Conservation (phyloP, 176 grass and related monocot genomes). For the Eremochloa ophiuroides region DNA sequence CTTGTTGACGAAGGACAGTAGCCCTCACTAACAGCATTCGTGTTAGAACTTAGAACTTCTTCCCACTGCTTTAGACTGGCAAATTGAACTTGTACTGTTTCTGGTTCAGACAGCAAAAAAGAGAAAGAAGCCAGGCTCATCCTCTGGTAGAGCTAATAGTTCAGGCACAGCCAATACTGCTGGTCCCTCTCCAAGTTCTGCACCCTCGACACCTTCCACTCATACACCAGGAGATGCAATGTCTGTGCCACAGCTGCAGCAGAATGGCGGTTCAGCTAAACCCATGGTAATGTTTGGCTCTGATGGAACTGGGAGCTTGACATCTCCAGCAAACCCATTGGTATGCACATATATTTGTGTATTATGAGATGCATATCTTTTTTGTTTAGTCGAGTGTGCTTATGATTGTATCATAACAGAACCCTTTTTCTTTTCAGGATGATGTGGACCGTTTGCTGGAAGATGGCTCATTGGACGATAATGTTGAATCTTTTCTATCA, state of each 20-base stretch:
- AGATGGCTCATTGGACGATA: slow-evolving; percentile 93
- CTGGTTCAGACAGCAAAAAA: slow-evolving; percentile 54
- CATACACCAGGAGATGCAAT: slow-evolving; percentile 93
- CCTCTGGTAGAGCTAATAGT: slow-evolving; percentile 81
- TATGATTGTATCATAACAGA: neutral
- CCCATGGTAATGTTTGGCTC: slow-evolving; percentile 67
- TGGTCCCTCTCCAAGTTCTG: slow-evolving; percentile 95
- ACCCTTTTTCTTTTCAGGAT: slow-evolving; percentile 59
- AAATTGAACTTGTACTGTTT: slow-evolving; percentile 22
- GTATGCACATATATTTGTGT: slow-evolving; percentile 29
- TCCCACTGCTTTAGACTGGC: slow-evolving; percentile 5
- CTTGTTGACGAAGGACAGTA: neutral
- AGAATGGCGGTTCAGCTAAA: slow-evolving; percentile 77
- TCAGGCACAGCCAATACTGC: slow-evolving; percentile 93
- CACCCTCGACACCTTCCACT: slow-evolving; percentile 92
- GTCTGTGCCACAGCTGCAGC: slow-evolving; percentile 77
- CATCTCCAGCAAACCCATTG: slow-evolving; percentile 80
- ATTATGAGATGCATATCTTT: neutral
- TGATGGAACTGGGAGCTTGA: slow-evolving; percentile 80
- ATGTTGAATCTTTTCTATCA: slow-evolving; percentile 99
- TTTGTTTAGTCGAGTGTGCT: neutral
- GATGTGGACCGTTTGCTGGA: slow-evolving; percentile 93
- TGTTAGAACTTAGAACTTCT: neutral
- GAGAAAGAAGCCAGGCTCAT: slow-evolving; percentile 74
- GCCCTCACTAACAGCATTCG: neutral